These are phyloP conservation scores for Incumbomyces lentus DNA, from an alignment of 2,329 filamentous ascomycete species.

Conservation along the genomic window DNA sequence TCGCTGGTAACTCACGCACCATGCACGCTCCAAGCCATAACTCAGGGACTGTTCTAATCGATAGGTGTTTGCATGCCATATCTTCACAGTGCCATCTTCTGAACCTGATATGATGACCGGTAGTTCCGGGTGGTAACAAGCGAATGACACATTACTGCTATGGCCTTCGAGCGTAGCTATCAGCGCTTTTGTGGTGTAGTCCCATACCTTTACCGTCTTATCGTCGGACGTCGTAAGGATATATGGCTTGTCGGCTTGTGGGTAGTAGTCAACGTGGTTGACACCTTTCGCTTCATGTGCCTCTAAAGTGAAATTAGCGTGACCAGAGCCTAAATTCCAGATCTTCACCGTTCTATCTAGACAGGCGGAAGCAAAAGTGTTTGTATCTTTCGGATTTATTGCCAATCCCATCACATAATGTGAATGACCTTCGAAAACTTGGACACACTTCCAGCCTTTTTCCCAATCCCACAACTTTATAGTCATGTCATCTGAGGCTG, in stretches of 20 bases:
- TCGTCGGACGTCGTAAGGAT: conserved; percentile 95
- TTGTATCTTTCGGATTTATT: conserved; percentile 79
- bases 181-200: conserved; percentile 95
- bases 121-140: conserved; percentile 92
- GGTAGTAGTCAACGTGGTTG: conserved; percentile 88
- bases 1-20: conserved; percentile 94
- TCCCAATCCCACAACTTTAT: conserved; percentile 99
- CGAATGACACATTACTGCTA: conserved; percentile 95
- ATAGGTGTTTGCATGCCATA: conserved; percentile 98
- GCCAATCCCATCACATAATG: conserved; percentile 81
- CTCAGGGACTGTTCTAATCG: conserved; percentile 89
- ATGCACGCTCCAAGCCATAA: conserved; percentile 90
- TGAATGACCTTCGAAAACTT: conserved; percentile 90
- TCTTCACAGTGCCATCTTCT: conserved; percentile 92
- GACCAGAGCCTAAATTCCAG: conserved; percentile 89
- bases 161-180: conserved; percentile 96
- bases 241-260: conserved; percentile 63
- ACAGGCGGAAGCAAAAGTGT: conserved; percentile 75
- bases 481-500: conserved; percentile 95
- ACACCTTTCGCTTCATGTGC: conserved; percentile 96
- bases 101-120: conserved; percentile 96
- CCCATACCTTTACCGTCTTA: conserved; percentile 95
- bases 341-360: conserved; percentile 95
- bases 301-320: conserved; percentile 91
- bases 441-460: conserved; percentile 93